These are phyloP conservation scores for Nicotiana attenuata DNA, from an alignment of 257 asterid genomes.

Conservation along the genomic window DNA sequence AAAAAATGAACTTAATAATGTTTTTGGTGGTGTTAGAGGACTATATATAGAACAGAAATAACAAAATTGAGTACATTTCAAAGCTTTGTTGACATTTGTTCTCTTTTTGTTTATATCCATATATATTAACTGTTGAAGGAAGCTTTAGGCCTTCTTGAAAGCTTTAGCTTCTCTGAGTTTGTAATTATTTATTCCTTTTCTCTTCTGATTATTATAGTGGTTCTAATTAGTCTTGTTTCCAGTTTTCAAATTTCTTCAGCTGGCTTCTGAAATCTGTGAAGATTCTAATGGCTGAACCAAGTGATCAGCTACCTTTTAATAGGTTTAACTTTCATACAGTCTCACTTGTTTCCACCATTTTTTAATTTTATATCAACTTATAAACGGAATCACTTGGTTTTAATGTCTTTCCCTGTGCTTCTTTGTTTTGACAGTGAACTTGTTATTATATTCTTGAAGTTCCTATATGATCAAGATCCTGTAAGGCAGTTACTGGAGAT, in stretches of 20 bases:
- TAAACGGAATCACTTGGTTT: background rate
- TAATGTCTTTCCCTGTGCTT: background rate
- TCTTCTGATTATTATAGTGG: conserved; percentile 2
- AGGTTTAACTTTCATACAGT: conserved; percentile 51
- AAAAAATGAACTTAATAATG: background rate
- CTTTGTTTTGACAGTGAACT: conserved; percentile 66
- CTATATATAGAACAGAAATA: background rate
- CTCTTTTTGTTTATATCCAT: background rate
- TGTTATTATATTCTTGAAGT: conserved; percentile 76
- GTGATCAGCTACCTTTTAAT: conserved; percentile 89
- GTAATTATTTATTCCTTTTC: background rate
- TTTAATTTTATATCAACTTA: conserved; percentile 9
- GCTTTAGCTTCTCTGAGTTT: background rate
- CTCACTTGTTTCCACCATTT: conserved; percentile 16
- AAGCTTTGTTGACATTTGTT: background rate
- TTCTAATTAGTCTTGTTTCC: conserved; percentile 32
- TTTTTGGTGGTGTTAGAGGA: background rate
- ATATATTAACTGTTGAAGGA: background rate
- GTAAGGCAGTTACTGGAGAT: conserved; percentile 70
- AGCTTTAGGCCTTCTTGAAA: background rate
- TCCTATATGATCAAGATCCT: conserved; percentile 92
- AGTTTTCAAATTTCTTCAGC: conserved; percentile 96
- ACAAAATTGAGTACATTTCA: background rate
- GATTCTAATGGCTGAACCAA: conserved; percentile 92
- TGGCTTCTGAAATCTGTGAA: conserved; percentile 93